Base-by-base conservation (phyloP, 108 stramenopile species). In the Skeletonema potamos region DNA sequence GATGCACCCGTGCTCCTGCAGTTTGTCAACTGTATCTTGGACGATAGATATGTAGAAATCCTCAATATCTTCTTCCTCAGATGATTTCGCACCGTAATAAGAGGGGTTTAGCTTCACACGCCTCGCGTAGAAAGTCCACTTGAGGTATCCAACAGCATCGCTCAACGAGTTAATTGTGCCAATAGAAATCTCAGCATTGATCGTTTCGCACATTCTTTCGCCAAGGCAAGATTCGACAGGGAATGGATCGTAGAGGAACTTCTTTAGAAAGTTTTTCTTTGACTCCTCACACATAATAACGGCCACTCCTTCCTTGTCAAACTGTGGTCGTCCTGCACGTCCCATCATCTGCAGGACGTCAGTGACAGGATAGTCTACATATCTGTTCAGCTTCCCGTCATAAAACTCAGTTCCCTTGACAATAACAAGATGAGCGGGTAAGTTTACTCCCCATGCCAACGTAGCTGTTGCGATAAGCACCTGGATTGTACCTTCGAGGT, bases 301-400 rank as follows among this genome's bases (percentile, higher is more conserved):
- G 17, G 99, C 99, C 33, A 90, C 89, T 51, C 93, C 98, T 69
- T 76, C 64, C 17, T 85, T 86, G 72, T 99, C 98, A 74, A 98
- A 99, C 51, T 98, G 98, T 24, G 99, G 99, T 20, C 99, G 82
- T 4, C 97, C 97, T 6, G 99, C 99, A 18, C 99, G 76, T 2
- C 99, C 99, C 76, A 98, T 98, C 99, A 99, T 99, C 82, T 99
- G 99, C 28, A 99, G 79, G 6, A 99, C 92, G 72, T 99, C 99
- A 2, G 99, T 99, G 63, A 99, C 89, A 30, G 98, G 98, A 70
- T 99, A 99, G 72, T 99, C 98, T 12, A 98, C 96, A 83, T 99
- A 99, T 27, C 97, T 75, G 4, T 82, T 79, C 2, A 72, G 43
- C 77, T 98, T 97, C 4, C 97, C 98, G 67, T 99, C 99, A 77